A percentile compares a stretch with the other conserved stretches of the same genome.
Evolutionary conservation across 176 grass and related monocot species (phyloP).

Genomic region (Oryza officinalis): DNA sequence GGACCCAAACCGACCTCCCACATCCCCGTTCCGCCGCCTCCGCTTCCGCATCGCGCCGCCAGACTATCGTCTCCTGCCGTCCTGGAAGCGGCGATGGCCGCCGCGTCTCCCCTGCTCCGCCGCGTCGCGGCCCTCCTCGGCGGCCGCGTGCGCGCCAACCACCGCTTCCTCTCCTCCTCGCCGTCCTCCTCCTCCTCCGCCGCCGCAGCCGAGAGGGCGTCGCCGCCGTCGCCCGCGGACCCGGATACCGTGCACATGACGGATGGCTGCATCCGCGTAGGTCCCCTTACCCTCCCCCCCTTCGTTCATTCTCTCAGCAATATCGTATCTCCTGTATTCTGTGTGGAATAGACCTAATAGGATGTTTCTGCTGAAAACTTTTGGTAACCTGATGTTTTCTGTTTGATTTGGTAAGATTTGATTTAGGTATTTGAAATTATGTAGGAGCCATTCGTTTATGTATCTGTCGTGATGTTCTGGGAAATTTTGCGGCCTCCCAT

Average conservation of each 20-base stretch:
- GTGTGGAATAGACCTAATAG: background rate
- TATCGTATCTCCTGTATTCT: background rate
- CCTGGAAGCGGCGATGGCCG: background rate
- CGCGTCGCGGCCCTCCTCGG: conserved; percentile 15
- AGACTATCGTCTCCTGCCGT: too few relatives aligned
- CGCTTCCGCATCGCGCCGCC: background rate
- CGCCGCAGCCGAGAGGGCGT: background rate
- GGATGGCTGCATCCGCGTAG: conserved; percentile 43
- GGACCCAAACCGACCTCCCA: background rate
- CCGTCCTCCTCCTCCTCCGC: background rate
- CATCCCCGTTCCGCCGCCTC: background rate
- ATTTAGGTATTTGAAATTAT: background rate
- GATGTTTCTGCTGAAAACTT: background rate
- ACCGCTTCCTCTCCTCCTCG: conserved; percentile 35
- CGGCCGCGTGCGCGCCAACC: conserved; percentile 31
- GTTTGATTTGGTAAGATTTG: background rate
- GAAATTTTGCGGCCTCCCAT: background rate
- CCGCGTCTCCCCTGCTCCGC: conserved; percentile 32
- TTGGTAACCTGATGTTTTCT: background rate
- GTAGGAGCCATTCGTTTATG: background rate
- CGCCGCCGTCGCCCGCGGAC: conserved; percentile 12
- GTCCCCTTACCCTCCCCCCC: background rate
- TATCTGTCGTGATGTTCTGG: background rate
- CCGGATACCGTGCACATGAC: conserved; percentile 41
- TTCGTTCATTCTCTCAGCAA: background rate